These are phyloP conservation scores for Geotrichum europaeum DNA, from an alignment of 1,139 yeast genomes.

Conservation along the genomic window DNA sequence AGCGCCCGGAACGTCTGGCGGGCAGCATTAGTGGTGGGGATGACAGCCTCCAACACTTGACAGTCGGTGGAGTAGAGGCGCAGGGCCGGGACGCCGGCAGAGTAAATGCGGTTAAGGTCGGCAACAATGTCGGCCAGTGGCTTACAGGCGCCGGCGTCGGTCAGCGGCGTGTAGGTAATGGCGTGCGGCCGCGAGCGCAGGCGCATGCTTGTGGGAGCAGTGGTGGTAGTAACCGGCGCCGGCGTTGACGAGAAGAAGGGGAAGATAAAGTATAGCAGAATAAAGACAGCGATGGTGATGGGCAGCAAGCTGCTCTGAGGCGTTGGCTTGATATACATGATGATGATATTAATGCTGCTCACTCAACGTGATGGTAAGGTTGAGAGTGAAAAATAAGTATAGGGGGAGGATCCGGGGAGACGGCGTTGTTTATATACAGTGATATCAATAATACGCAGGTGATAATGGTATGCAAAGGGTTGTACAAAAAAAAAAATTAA, in stretches of 20 bases:
- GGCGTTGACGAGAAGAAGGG: not conserved
- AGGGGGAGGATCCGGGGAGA: not conserved
- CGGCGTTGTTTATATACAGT: no score
- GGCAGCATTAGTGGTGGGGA: not conserved
- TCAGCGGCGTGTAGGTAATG: slow-evolving; percentile 79
- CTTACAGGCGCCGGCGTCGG: slow-evolving; percentile 67
- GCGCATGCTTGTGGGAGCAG: not conserved
- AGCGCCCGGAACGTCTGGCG: not conserved
- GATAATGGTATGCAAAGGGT: no score
- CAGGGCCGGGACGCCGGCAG: slow-evolving; percentile 26
- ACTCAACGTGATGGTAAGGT: not conserved
- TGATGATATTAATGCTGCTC: not conserved
- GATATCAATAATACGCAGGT: no score
- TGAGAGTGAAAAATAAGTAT: no score
- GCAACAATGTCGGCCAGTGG: slow-evolving; percentile 49
- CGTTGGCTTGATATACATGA: not conserved
- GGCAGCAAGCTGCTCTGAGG: not conserved
- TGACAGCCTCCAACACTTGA: slow-evolving; percentile 23
- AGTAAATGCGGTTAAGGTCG: slow-evolving; percentile 52
- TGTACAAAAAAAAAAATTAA: no score
- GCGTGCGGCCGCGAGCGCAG: slow-evolving; percentile 43
- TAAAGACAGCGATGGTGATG: not conserved
- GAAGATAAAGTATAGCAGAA: not conserved
- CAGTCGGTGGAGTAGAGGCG: slow-evolving; percentile 28
- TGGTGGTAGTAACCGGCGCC: no score